Evolutionary conservation across 768 basidiomycete genomes (phyloP).

Genomic region (Hemileccinum rubropunctum): DNA sequence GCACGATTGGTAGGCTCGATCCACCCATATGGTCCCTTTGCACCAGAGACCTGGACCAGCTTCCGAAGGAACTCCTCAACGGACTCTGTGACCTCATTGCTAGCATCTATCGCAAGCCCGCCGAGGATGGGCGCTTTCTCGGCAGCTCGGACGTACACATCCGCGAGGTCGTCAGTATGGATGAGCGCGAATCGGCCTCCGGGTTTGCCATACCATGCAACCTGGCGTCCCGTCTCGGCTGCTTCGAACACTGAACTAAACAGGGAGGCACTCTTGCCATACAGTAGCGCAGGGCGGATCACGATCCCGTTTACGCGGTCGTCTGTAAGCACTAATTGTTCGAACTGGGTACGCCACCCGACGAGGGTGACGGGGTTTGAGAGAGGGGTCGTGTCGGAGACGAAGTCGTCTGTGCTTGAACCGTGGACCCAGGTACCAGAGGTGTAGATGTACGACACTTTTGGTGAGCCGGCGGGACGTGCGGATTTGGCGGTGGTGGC

Average conservation of each 20-base stretch:
- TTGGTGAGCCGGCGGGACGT: constrained; percentile 22
- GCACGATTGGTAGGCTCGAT: constrained; percentile 22
- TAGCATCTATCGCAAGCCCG: constrained; percentile 30
- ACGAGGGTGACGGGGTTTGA: constrained; percentile 12
- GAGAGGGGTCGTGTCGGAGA: constrained; percentile 21
- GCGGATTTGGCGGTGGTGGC: constrained; percentile 13
- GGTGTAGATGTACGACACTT: constrained; percentile 33
- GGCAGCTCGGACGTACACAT: constrained; percentile 31
- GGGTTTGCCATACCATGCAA: constrained; percentile 25
- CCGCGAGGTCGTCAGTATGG: constrained; percentile 36
- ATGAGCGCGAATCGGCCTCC: constrained; percentile 28
- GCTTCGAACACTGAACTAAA: constrained; percentile 24
- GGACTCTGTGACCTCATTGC: constrained; percentile 30
- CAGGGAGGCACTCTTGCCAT: constrained; percentile 28
- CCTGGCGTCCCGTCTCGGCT: constrained; percentile 16
- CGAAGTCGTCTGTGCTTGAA: constrained; percentile 12
- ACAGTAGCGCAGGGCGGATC: constrained; percentile 31
- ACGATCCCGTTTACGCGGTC: constrained; percentile 32
- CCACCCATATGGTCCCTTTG: constrained; percentile 22
- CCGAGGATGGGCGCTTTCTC: constrained; percentile 31
- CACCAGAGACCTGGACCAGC: constrained; percentile 27
- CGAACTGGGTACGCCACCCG: constrained; percentile 20
- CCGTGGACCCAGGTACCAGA: constrained; percentile 33
- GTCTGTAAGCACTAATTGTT: constrained; percentile 13
- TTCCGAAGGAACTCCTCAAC: constrained; percentile 27